These are phyloP conservation scores for Coffea humblotiana DNA, from an alignment of 305 asterid genomes.

Conservation along the genomic window DNA sequence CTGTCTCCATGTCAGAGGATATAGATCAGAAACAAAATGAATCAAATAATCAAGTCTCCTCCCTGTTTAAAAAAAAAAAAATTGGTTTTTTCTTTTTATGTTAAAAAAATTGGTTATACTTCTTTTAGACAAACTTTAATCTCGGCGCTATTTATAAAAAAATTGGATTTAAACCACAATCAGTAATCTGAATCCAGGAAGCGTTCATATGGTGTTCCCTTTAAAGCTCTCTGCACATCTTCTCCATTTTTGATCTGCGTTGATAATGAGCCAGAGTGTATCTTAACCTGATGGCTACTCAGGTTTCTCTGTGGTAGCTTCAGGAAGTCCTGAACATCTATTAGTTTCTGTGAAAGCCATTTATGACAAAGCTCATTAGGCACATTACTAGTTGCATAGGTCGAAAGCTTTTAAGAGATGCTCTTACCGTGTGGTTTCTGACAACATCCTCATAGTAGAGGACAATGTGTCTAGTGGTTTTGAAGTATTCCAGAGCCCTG, in stretches of 20 bases:
- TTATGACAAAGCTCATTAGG: not conserved
- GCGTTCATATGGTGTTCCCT: constrained; percentile 26
- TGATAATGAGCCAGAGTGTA: constrained; percentile 26
- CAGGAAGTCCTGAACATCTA: constrained; percentile 28
- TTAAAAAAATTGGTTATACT: not conserved
- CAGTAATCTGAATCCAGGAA: constrained; percentile 25
- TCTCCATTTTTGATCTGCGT: constrained; percentile 33
- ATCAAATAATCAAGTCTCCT: not conserved
- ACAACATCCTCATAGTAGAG: constrained; percentile 41
- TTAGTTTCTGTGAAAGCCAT: constrained; percentile 23
- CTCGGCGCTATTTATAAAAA: not conserved
- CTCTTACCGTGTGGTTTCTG: constrained; percentile 33
- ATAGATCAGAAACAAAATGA: not conserved
- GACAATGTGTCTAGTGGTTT: constrained; percentile 32
- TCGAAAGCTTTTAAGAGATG: constrained; percentile 1
- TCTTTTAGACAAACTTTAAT: not conserved
- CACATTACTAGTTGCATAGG: not conserved
- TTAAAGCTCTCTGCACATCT: constrained; percentile 25
- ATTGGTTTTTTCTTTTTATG: not conserved
- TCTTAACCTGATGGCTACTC: constrained; percentile 34
- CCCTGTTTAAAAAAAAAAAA: not conserved
- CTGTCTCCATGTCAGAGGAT: not conserved
- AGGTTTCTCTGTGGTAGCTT: constrained; percentile 27
- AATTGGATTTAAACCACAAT: not conserved
- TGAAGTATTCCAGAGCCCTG: constrained; percentile 31